Evolutionary conservation across 768 basidiomycete species (phyloP), one percentile per base, ranked within the genome.

Genomic region (Amanita fuliginea): DNA sequence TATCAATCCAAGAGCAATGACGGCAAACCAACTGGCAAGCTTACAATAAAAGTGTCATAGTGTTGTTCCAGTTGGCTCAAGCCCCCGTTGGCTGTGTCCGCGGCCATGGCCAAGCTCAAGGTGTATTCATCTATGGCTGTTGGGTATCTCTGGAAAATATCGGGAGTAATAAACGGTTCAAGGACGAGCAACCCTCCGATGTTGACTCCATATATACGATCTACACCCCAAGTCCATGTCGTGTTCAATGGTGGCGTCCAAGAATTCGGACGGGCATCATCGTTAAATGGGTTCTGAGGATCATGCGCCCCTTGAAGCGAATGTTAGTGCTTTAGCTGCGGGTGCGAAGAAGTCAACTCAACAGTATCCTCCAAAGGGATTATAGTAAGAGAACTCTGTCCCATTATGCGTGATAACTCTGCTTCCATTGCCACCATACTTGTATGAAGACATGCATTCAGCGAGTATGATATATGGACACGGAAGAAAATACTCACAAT

Each of bases 31-130:
- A 37, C 14, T n/a, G 16, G 18, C 28, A 14, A 28, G 70, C 83
- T 61, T 59, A 87, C 83, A 56, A 93, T 81, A 65, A 90, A 93
- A 3, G 85, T 88, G 51, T 75, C 69, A 61, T 92, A 93, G 64
- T 93, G 89, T 35, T 79, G 65, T 58, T 82, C 81, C 43, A 94
- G 68, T 64, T 76, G 79, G 51, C 69, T 65, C n/a, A 83, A 60
- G 6, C 80, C 79, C 7, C 49, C 49, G 16, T 64, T 70, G 5
- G 72, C 67, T n/a, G 74, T 73, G 60, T 83, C 83, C 39, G 71
- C 74, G 3, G 78, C 74, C 78, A 91, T 81, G 13, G 78, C 74
- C 46, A 65, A 60, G 51, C 76, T 80, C 51, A 88, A 71, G 2
- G 79, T 80, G 73, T 73, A 86, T 60, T 88, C 85, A 55, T 88